These are phyloP conservation scores for Taxillus chinensis DNA, from an alignment of 164 flowering plant species.

Conservation along the genomic window DNA sequence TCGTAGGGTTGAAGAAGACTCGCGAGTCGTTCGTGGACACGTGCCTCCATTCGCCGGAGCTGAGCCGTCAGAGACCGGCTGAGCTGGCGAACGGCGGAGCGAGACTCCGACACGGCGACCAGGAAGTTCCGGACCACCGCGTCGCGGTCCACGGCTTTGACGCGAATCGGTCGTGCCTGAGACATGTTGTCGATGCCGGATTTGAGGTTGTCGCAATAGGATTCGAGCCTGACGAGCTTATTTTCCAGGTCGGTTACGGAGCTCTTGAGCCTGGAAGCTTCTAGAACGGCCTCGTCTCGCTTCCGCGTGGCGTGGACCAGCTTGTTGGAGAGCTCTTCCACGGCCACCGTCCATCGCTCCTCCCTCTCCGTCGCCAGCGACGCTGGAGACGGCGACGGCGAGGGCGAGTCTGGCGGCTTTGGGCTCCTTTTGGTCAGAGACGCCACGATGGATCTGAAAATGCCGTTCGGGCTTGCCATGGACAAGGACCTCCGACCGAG, in stretches of 20 bases:
- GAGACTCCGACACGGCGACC: slow-evolving; percentile 46
- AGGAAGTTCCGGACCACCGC: slow-evolving; percentile 45
- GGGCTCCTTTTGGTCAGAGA: slow-evolving; percentile 56
- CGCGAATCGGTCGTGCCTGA: not conserved
- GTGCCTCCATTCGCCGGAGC: slow-evolving; percentile 46
- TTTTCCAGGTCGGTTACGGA: slow-evolving; percentile 83
- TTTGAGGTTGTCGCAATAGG: slow-evolving; percentile 60
- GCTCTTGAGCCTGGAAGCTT: slow-evolving; percentile 60
- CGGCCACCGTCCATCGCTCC: slow-evolving; percentile 68
- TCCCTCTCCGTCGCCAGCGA: slow-evolving; percentile 19
- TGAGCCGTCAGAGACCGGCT: slow-evolving; percentile 52
- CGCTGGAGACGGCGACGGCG: slow-evolving; percentile 6
- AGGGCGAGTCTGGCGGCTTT: slow-evolving; percentile 5
- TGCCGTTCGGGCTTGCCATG: slow-evolving; percentile 43
- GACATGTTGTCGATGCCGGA: slow-evolving; percentile 37
- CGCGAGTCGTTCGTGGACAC: slow-evolving; percentile 32
- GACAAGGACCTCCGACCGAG: slow-evolving; percentile 17
- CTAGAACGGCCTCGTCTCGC: slow-evolving; percentile 74
- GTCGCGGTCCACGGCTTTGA: slow-evolving; percentile 7
- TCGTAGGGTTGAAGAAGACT: slow-evolving; percentile 61
- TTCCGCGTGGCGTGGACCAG: slow-evolving; percentile 58
- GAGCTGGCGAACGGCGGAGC: slow-evolving; percentile 42
- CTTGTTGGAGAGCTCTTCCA: slow-evolving; percentile 68
- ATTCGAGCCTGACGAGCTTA: slow-evolving; percentile 77
- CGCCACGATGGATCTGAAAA: slow-evolving; percentile 50